Evolutionary conservation across 352 stramenopile genomes (phyloP), one percentile per base, ranked within the genome.

Genomic region (Pilasporangium apinafurcum): DNA sequence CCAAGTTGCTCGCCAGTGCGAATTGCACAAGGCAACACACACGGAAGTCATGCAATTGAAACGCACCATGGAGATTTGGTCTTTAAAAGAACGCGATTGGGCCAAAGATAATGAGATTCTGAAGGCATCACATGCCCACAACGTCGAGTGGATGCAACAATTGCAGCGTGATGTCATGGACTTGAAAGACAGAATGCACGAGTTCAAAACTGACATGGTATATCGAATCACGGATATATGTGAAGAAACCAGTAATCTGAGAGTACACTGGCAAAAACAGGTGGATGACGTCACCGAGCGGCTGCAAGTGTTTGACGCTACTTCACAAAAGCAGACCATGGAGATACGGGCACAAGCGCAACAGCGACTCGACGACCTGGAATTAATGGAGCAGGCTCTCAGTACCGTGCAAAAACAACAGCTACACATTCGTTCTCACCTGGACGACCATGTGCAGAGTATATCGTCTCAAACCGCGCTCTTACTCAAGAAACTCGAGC

Each of bases 61-160:
- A 52, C 71, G 76, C 8, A 78, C 75, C 32, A 72, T 87, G 60
- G 79, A 92, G 53, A 63, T 87, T 36, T 92, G 79, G 79, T 68
- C 60, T 12, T 34, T 86, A 1, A 92, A 92, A 38, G 79, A 92
- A 63, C 70, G 79, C 18, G 76, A 92, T 48, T 92, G 79, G 76
- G 76, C 76, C 14, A 92, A 92, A 50, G 79, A 92, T 43, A 89
- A 89, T 28, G 79, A 92, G 49, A 85, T 92, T 37, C 62, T 89
- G 22, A 92, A 92, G 46, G 64, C 73, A 1, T 86, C 73, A n/a
- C 79, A 92, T 46, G 69, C 56, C 29, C 79, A 89, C 53, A 86
- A 92, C 41, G 44, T 89, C 28, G 79, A 92, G 59, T 92, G 79
- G 79, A 92, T 92, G 79, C 79, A 92, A 42, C 70, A 87, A 55